Percentiles rank a stretch among this genome's conserved stretches.
These are phyloP conservation scores for Orobanche coerulescens DNA, from an alignment of 257 asterid species.

Conservation along the genomic window DNA sequence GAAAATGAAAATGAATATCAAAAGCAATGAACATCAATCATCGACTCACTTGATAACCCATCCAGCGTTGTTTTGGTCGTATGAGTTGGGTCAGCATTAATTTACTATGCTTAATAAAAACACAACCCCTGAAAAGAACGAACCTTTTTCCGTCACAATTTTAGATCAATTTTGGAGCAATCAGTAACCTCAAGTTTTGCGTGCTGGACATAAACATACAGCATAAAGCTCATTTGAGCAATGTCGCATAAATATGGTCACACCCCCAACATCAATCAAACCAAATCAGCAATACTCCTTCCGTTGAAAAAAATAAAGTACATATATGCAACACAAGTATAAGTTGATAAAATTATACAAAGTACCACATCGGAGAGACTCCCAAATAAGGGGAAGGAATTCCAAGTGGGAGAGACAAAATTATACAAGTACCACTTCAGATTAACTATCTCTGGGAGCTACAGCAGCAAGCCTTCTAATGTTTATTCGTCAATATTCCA, in stretches of 20 bases:
- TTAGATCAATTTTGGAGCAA: constrained; percentile 4
- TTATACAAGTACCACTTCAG: constrained; percentile 25
- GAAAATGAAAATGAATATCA: constrained; percentile 7
- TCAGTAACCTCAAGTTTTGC: neutral
- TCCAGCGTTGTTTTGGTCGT: constrained; percentile 8
- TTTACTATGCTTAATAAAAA: constrained; percentile 18
- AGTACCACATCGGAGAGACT: constrained; percentile 16
- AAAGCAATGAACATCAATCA: constrained; percentile 15
- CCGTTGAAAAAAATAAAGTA: constrained; percentile 11
- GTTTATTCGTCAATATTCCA: constrained; percentile 58
- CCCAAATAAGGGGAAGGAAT: too few species aligned
- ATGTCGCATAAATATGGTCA: constrained; percentile 12
- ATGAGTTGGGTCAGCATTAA: constrained; percentile 20
- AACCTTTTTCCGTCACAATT: neutral
- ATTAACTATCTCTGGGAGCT: constrained; percentile 29
- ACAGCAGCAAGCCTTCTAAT: constrained; percentile 24
- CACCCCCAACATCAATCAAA: constrained; percentile 15
- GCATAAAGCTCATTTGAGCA: constrained; percentile 12
- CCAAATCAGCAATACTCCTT: constrained; percentile 25
- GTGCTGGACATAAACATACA: neutral
- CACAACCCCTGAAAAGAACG: constrained; percentile 9
- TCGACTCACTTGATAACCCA: constrained; percentile 17
- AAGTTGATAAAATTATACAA: constrained; percentile 26
- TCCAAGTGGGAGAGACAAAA: constrained; percentile 12
- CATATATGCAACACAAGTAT: constrained; percentile 25